phyloP scores from a whole-genome alignment of 2,329 filamentous ascomycete species.

The Dactylellina drechsleri region DNA sequence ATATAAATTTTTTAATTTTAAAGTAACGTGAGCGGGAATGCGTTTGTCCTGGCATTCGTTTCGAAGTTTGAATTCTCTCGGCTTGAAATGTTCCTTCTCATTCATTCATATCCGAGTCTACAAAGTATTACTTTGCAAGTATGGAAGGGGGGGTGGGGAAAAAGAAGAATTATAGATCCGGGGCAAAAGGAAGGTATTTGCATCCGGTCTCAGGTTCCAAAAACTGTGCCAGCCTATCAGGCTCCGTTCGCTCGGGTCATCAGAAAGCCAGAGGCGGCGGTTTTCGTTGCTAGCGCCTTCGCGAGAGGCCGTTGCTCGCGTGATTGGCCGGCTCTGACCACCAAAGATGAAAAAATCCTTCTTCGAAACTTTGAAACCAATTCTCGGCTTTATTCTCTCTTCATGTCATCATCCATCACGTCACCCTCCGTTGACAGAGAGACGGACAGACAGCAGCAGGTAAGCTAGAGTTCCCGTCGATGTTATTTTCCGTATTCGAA shows the following conservation, averaged over 20 bases:
- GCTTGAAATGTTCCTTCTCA: too few species aligned
- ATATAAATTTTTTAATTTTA: background rate
- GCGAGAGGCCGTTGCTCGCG: background rate
- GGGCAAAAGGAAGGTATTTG: too few species aligned
- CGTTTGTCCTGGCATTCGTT: conserved; percentile 10
- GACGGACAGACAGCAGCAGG: conserved; percentile 7
- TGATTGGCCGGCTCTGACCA: conserved; percentile 10
- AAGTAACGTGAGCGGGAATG: conserved; percentile 18
- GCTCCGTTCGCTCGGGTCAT: conserved; percentile 1
- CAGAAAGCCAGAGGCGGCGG: conserved; percentile 1
- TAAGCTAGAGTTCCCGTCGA: background rate
- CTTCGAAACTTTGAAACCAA: too few species aligned
- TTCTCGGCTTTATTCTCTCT: background rate
- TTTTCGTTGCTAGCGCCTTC: too few species aligned
- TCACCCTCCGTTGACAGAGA: conserved; percentile 8
- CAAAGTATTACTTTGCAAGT: too few species aligned
- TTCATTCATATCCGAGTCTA: too few species aligned
- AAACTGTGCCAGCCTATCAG: conserved; percentile 7
- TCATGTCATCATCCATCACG: conserved; percentile 15
- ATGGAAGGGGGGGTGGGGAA: too few species aligned
- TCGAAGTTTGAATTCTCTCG: background rate
- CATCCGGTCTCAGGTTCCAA: too few species aligned
- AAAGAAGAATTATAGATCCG: too few species aligned
- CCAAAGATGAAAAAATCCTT: conserved; percentile 1
- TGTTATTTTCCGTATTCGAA: background rate